A percentile compares a stretch with the other conserved stretches of the same genome.
These are phyloP conservation scores for Aspergillus olivimuriae DNA, from an alignment of 495 filamentous ascomycete genomes.

Conservation along the genomic window DNA sequence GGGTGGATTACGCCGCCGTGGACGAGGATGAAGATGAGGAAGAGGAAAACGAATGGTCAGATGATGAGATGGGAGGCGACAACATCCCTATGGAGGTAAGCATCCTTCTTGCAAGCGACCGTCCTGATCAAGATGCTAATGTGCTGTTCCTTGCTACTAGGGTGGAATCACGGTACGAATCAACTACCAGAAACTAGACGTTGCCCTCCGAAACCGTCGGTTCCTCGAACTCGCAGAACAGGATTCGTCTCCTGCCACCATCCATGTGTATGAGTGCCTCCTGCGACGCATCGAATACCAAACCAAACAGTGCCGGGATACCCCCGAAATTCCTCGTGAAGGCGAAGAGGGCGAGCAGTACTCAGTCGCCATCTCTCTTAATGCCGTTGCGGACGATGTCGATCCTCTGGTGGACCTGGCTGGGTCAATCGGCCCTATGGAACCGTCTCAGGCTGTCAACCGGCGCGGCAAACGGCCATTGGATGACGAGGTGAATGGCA, in stretches of 20 bases:
- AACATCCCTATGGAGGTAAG: conserved; percentile 39
- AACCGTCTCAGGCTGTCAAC: conserved; percentile 17
- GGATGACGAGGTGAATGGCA: conserved; percentile 38
- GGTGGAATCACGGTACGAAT: conserved; percentile 64
- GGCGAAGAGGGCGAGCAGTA: conserved; percentile 45
- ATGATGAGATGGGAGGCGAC: conserved; percentile 32
- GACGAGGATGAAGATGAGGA: conserved; percentile 25
- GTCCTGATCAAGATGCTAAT: neutral
- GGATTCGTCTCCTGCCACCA: conserved; percentile 46
- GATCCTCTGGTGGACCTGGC: conserved; percentile 36
- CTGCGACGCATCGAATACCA: conserved; percentile 63
- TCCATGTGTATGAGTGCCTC: conserved; percentile 67
- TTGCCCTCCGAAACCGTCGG: conserved; percentile 71
- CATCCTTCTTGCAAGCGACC: neutral
- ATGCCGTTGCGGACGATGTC: conserved; percentile 30
- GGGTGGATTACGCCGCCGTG: conserved; percentile 20
- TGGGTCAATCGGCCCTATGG: conserved; percentile 31
- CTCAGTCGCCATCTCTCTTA: conserved; percentile 30
- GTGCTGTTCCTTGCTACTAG: conserved; percentile 17
- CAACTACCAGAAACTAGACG: conserved; percentile 78
- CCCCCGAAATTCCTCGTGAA: conserved; percentile 45
- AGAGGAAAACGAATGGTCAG: conserved; percentile 35
- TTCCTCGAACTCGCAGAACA: conserved; percentile 59
- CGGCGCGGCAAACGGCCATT: conserved; percentile 30
- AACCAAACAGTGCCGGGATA: conserved; percentile 59